These are phyloP conservation scores for Emergomyces africanus DNA, from an alignment of 2,329 filamentous ascomycete genomes.

Conservation along the genomic window DNA sequence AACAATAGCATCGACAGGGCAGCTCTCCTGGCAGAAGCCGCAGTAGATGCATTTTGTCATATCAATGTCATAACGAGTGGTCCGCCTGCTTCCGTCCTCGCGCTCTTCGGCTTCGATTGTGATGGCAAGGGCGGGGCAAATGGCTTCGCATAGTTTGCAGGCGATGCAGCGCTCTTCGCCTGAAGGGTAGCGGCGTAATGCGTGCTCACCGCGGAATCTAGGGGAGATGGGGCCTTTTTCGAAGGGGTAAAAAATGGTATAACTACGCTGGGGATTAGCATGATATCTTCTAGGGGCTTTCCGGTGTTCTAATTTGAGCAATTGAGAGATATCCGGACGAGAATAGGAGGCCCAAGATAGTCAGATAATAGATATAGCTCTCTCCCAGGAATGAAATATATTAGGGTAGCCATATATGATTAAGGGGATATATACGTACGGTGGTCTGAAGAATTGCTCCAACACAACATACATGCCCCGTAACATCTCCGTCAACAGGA, in stretches of 20 bases:
- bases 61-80: constrained; percentile 96
- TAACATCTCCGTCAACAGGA: constrained; percentile 89
- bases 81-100: constrained; percentile 86
- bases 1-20: constrained; percentile 90
- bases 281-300: background rate
- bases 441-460: constrained; percentile 96
- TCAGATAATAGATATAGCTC: background rate
- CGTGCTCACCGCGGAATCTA: constrained; percentile 96
- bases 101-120: constrained; percentile 99
- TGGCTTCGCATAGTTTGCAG: constrained; percentile 98
- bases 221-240: constrained; percentile 98
- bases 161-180: constrained; percentile 99
- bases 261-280: constrained; percentile 41
- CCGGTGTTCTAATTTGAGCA: background rate
- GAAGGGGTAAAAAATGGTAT: constrained; percentile 98
- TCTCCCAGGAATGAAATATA: background rate
- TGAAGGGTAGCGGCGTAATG: constrained; percentile 86
- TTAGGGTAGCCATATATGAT: background rate
- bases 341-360: background rate
- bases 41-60: constrained; percentile 99
- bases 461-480: constrained; percentile 96
- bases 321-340: background rate
- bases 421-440: constrained; percentile 50
- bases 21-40: constrained; percentile 97
- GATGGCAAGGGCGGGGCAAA: constrained; percentile 96